Conservation (phyloP, 2,329 filamentous ascomycete species). For the Amesomyces nigricolor region DNA sequence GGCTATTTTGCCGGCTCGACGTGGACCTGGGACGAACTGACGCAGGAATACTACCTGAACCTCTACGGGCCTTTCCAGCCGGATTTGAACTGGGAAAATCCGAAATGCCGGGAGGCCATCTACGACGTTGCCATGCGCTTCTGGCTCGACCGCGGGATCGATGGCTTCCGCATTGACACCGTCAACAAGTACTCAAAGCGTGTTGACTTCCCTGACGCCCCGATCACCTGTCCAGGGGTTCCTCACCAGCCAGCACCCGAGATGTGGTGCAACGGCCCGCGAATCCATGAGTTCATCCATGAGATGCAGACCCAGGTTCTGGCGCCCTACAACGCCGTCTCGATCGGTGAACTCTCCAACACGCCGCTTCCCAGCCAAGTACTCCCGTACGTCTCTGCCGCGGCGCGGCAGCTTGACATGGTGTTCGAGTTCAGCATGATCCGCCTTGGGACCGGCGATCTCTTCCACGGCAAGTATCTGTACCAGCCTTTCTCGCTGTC, state of each 20-base stretch:
- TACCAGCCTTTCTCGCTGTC: constrained; percentile 29
- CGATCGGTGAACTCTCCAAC: constrained; percentile 62
- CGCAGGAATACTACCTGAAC: constrained; percentile 69
- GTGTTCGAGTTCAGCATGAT: constrained; percentile 59
- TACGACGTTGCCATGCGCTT: constrained; percentile 69
- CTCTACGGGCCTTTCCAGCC: constrained; percentile 54
- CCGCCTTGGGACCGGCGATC: constrained; percentile 51
- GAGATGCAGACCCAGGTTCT: constrained; percentile 59
- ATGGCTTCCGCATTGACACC: constrained; percentile 70
- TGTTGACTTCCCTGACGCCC: constrained; percentile 49
- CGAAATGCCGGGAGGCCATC: constrained; percentile 59
- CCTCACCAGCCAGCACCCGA: constrained; percentile 46
- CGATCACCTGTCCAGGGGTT: constrained; percentile 42
- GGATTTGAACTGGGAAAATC: constrained; percentile 50
- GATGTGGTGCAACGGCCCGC: constrained; percentile 60
- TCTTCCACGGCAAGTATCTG: constrained; percentile 29
- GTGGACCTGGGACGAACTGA: constrained; percentile 66
- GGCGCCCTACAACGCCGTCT: constrained; percentile 57
- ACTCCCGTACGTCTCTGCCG: constrained; percentile 36
- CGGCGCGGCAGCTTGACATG: constrained; percentile 44
- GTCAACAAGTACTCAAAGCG: constrained; percentile 69
- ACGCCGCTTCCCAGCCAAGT: constrained; percentile 53
- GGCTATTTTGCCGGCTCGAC: constrained; percentile 55
- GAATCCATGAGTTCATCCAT: constrained; percentile 60
- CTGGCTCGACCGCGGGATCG: constrained; percentile 69